phyloP scores from a whole-genome alignment of 2,329 filamentous ascomycete species.

The Fusarium incarnatum region DNA sequence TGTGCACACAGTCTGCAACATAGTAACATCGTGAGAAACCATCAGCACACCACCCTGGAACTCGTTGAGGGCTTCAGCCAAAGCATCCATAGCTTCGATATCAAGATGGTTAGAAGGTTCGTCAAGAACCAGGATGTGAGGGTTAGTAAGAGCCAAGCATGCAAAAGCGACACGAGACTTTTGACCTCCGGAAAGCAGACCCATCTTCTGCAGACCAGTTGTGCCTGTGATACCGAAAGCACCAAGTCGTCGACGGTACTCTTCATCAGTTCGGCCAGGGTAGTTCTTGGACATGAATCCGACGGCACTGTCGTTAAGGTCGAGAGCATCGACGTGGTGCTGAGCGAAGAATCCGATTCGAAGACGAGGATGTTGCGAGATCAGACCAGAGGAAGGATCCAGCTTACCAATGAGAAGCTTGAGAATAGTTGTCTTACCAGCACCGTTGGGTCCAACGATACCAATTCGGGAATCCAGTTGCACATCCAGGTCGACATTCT shows the following conservation, averaged over 20 bases:
- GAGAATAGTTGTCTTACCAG: slow-evolving; percentile 97
- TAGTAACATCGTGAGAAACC: slow-evolving; percentile 99
- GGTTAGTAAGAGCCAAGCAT: slow-evolving; percentile 92
- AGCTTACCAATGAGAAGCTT: slow-evolving; percentile 96
- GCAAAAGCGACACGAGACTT: slow-evolving; percentile 98
- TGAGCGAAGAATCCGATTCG: slow-evolving; percentile 97
- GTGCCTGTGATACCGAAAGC: slow-evolving; percentile 93
- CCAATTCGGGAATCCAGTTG: slow-evolving; percentile 98
- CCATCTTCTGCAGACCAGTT: slow-evolving; percentile 97
- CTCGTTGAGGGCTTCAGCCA: slow-evolving; percentile 82
- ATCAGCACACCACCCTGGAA: slow-evolving; percentile 97
- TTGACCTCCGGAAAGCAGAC: slow-evolving; percentile 91
- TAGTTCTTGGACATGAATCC: slow-evolving; percentile 96
- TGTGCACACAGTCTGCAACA: slow-evolving; percentile 95
- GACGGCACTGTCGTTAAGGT: slow-evolving; percentile 88
- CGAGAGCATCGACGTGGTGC: slow-evolving; percentile 96
- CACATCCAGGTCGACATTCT: slow-evolving; percentile 92
- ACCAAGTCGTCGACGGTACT: slow-evolving; percentile 94
- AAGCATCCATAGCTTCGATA: slow-evolving; percentile 98
- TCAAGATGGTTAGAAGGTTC: slow-evolving; percentile 98
- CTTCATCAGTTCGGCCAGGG: slow-evolving; percentile 91
- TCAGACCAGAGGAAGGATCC: slow-evolving; percentile 79
- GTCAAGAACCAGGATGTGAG: slow-evolving; percentile 97
- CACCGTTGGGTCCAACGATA: slow-evolving; percentile 99
- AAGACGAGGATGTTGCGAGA: slow-evolving; percentile 88